These are phyloP conservation scores for Strigomonas culicis DNA, from an alignment of 208 protist genomes.

Conservation along the genomic window DNA sequence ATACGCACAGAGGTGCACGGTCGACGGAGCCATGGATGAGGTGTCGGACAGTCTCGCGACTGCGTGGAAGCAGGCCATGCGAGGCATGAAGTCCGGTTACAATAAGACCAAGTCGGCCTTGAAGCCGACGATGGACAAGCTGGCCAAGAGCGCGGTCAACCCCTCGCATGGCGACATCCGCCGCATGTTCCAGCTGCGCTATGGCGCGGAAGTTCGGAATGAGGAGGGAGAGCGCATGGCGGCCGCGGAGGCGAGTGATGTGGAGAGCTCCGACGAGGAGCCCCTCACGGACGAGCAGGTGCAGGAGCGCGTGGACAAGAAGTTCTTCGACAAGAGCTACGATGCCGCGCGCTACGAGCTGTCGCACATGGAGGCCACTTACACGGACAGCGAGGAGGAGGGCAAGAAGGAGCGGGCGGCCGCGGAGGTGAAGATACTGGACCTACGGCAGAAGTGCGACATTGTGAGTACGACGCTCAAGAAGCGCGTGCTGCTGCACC, in stretches of 20 bases:
- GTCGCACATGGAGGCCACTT: slow-evolving; percentile 51
- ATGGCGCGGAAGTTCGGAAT: slow-evolving; percentile 47
- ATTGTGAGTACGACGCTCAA: slow-evolving; percentile 83
- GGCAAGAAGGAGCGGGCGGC: slow-evolving; percentile 46
- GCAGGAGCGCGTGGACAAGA: slow-evolving; percentile 74
- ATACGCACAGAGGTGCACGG: not conserved
- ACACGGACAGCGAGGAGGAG: slow-evolving; percentile 47
- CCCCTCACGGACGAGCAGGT: slow-evolving; percentile 79
- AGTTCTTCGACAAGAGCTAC: slow-evolving; percentile 84
- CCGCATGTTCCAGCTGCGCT: slow-evolving; percentile 60
- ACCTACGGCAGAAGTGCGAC: slow-evolving; percentile 59
- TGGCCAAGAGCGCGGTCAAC: slow-evolving; percentile 19
- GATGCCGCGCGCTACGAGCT: slow-evolving; percentile 70
- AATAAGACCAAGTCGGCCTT: slow-evolving; percentile 67
- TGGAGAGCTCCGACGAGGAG: slow-evolving; percentile 69
- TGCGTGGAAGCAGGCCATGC: slow-evolving; percentile 75
- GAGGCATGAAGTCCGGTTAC: slow-evolving; percentile 65
- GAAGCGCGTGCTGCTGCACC: slow-evolving; percentile 67
- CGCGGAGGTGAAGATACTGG: slow-evolving; percentile 50
- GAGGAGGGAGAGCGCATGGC: slow-evolving; percentile 24
- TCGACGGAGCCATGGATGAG: slow-evolving; percentile 50
- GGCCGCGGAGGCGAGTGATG: slow-evolving; percentile 34
- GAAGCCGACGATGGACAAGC: slow-evolving; percentile 37
- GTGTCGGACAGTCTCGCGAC: slow-evolving; percentile 51
- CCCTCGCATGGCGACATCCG: slow-evolving; percentile 42